phyloP scores from a whole-genome alignment of 805 yeast genomes.

The Yarrowia sp. region DNA sequence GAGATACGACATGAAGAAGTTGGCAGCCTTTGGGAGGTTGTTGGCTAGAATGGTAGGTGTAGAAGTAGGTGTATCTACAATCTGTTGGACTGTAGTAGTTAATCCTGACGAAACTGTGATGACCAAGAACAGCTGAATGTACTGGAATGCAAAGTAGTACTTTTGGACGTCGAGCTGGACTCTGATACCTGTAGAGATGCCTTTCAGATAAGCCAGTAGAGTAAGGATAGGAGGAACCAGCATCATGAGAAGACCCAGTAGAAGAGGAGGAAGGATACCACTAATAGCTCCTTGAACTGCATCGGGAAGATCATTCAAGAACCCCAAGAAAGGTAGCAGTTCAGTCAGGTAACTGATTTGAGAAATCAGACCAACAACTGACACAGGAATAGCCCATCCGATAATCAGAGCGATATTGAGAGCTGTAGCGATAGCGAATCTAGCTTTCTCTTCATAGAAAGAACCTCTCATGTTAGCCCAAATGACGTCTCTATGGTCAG shows the following conservation, averaged over 20 bases:
- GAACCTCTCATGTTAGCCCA: slow-evolving; percentile 61
- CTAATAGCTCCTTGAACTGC: slow-evolving; percentile 54
- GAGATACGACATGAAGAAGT: slow-evolving; percentile 77
- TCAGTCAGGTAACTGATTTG: slow-evolving; percentile 66
- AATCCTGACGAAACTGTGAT: slow-evolving; percentile 82
- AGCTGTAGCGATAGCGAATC: slow-evolving; percentile 47
- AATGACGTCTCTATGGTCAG: slow-evolving; percentile 64
- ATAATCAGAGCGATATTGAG: slow-evolving; percentile 52
- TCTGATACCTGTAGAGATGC: slow-evolving; percentile 59
- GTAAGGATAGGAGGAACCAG: slow-evolving; percentile 59
- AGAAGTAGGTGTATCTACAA: slow-evolving; percentile 67
- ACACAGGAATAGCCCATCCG: slow-evolving; percentile 81
- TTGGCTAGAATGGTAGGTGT: slow-evolving; percentile 70
- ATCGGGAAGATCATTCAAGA: slow-evolving; percentile 56
- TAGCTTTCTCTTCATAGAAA: slow-evolving; percentile 41
- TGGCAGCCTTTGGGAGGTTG: slow-evolving; percentile 81
- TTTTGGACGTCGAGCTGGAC: slow-evolving; percentile 69
- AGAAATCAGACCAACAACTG: slow-evolving; percentile 70
- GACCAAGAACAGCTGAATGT: slow-evolving; percentile 79
- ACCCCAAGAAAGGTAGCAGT: slow-evolving; percentile 57
- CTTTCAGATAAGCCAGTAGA: slow-evolving; percentile 52
- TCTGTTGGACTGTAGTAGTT: slow-evolving; percentile 57
- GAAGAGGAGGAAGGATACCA: slow-evolving; percentile 64
- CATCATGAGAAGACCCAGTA: slow-evolving; percentile 62
- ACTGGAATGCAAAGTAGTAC: slow-evolving; percentile 75